Conservation (phyloP, 2,329 filamentous ascomycete species). For the Volutella citrinella region DNA sequence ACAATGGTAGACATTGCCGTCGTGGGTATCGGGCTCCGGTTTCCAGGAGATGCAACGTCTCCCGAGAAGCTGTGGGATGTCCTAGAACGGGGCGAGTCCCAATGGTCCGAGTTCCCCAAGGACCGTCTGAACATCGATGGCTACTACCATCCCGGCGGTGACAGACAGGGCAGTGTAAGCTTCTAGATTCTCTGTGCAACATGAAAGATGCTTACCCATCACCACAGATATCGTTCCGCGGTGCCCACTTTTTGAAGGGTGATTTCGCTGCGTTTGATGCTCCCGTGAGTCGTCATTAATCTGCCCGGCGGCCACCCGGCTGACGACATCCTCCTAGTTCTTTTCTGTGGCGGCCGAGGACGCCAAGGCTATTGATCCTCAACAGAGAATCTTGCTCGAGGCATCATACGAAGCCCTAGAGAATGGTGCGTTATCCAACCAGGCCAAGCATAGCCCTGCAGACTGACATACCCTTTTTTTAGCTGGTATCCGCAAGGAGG, state of each 20-base stretch:
- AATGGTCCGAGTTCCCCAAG: conserved; percentile 47
- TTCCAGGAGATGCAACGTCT: conserved; percentile 46
- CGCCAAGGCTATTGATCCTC: conserved; percentile 51
- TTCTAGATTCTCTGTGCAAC: no score
- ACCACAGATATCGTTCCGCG: conserved; percentile 42
- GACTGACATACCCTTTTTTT: background rate
- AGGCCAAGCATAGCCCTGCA: background rate
- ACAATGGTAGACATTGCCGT: conserved; percentile 47
- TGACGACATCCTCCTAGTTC: conserved; percentile 36
- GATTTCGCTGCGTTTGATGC: conserved; percentile 48
- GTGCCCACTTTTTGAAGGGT: conserved; percentile 49
- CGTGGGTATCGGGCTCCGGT: conserved; percentile 49
- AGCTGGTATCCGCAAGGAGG: conserved; percentile 44
- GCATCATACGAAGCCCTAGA: conserved; percentile 49
- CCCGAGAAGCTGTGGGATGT: conserved; percentile 49
- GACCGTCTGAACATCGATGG: conserved; percentile 49
- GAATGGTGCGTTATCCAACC: conserved; percentile 35
- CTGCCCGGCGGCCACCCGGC: no score
- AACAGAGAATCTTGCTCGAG: conserved; percentile 51
- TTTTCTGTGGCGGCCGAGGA: conserved; percentile 49
- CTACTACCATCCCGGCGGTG: conserved; percentile 52
- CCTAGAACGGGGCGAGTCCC: conserved; percentile 39
- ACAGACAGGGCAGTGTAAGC: conserved; percentile 47
- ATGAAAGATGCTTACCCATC: conserved; percentile 3
- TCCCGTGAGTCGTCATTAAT: conserved; percentile 39